Evolutionary conservation across 2,329 filamentous ascomycete species (phyloP).

Genomic region (Pseudonectria buxi): DNA sequence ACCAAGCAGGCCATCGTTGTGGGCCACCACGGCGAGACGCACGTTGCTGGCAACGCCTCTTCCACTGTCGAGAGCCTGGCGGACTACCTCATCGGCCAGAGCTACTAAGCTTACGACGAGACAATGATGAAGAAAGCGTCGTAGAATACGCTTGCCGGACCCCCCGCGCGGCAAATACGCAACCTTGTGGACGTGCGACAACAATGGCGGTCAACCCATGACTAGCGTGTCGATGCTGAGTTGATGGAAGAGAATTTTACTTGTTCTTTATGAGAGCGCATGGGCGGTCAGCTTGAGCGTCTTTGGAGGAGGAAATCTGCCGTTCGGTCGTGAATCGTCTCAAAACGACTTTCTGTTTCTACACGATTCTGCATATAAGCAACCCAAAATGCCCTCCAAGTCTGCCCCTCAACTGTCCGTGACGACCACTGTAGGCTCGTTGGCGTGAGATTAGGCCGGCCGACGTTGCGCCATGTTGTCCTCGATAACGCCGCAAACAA

Average conservation of each 20-base stretch:
- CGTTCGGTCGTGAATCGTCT: conserved; percentile 15
- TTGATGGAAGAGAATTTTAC: conserved; percentile 4
- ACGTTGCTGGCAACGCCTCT: conserved; percentile 68
- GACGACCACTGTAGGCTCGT: no score
- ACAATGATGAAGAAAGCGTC: conserved; percentile 5
- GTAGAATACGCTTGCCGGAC: conserved; percentile 1
- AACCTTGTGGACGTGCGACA: conserved; percentile 10
- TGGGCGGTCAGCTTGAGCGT: conserved; percentile 14
- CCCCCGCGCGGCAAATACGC: conserved; percentile 1
- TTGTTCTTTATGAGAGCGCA: conserved; percentile 19
- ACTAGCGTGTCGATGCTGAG: neutral
- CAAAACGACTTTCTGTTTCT: conserved; percentile 18
- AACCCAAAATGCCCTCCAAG: conserved; percentile 17
- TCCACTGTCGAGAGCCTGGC: conserved; percentile 75
- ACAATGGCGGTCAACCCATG: neutral
- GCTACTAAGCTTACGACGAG: conserved; percentile 53
- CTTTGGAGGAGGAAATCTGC: conserved; percentile 15
- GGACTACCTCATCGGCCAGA: conserved; percentile 74
- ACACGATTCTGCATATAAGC: conserved; percentile 24
- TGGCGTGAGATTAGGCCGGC: conserved; percentile 1
- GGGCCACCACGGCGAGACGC: conserved; percentile 71
- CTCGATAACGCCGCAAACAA: no score
- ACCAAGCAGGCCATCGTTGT: conserved; percentile 84
- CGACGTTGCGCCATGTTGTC: conserved; percentile 4
- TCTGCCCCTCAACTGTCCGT: conserved; percentile 2